These are phyloP conservation scores for Boletus pseudopeckii DNA, from an alignment of 768 basidiomycete species.

Conservation along the genomic window DNA sequence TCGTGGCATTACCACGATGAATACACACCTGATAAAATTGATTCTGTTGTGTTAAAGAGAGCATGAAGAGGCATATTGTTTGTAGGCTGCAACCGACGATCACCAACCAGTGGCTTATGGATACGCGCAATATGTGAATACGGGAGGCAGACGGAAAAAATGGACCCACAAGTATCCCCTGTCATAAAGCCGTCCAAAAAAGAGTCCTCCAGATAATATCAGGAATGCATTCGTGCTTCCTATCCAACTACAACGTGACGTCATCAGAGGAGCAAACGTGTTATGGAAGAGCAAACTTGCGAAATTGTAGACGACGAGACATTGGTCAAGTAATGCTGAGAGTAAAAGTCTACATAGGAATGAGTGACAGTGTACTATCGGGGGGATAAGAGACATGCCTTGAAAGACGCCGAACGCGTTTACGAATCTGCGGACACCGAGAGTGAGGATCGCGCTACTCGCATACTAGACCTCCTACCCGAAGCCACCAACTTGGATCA, in stretches of 20 bases:
- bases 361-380: background rate
- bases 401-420: conserved; percentile 42
- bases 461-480: conserved; percentile 22
- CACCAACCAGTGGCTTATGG: conserved; percentile 40
- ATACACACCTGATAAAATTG: conserved; percentile 38
- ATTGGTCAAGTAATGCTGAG: conserved; percentile 34
- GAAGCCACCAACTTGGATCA: conserved; percentile 38
- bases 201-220: conserved; percentile 40
- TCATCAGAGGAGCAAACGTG: background rate
- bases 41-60: conserved; percentile 37
- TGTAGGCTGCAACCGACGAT: conserved; percentile 44
- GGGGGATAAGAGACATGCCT: conserved; percentile 17
- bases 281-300: conserved; percentile 18
- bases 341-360: conserved; percentile 35
- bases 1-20: conserved; percentile 5
- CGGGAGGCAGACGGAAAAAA: background rate
- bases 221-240: conserved; percentile 49
- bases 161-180: conserved; percentile 45
- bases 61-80: conserved; percentile 40
- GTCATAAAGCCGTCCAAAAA: conserved; percentile 50
- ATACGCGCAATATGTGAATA: background rate
- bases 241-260: conserved; percentile 35
- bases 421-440: conserved; percentile 24
- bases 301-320: conserved; percentile 36
- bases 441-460: background rate